Base-by-base conservation (phyloP, 208 protist genomes). In the Trypanosoma caninum region DNA sequence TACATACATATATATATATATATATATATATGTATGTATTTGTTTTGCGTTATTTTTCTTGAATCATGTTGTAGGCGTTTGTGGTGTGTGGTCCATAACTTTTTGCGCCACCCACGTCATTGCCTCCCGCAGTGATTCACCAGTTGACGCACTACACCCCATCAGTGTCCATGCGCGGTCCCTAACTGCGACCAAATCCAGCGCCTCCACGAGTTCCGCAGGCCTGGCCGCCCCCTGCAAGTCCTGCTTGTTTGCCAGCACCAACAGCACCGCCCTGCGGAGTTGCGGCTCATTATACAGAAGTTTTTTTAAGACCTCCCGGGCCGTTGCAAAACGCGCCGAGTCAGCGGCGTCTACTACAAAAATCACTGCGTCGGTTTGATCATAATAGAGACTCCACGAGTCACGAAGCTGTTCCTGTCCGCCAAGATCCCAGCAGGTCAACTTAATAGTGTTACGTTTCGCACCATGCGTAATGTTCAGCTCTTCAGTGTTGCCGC, bases 181-280 rank as follows among this genome's bases (percentile, higher is more conserved):
- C 45, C 83, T 84, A 47, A 98, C 84, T 34, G 80, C 82, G n/a
- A 80, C 71, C 46, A 98, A 74, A 46, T 88, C 80, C 20, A 98
- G 65, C 33, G 77, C 74, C 44, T 96, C 74, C 0, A 95, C 87
- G 23, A 97, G 58, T 53, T 97, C 91, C 0, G 84, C 84, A 2
- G 91, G 78, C 2, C 77, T 63, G 13, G 90, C 78, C 0, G 97
- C 95, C 5, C 72, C 76, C 37, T 74, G 47, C 0, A 99, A 53
- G 72, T 99, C 98, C 70, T 98, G 93, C 66, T 99, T 98, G 72
- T 98, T 99, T 0, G 95, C 97, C 37, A 97, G 88, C 3, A 99
- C 83, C 3, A 98, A 71, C n/a, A 99, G 59, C 1, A 82, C 59
- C 16, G 93, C 79, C 37, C 90, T 64, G 46, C 77, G 63, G 25